phyloP scores from a whole-genome alignment of 78 protist genomes.

The slime mould (Dictyostelium discoideum) region dicty_2.7 NC_007088.5:6403001-6403500 shows the following conservation, averaged over 20 bases:
- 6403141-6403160: background rate
- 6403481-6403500: background rate
- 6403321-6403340: background rate
- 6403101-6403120: background rate
- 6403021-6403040: background rate
- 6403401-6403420: background rate
- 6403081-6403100: background rate
- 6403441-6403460: background rate
- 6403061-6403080: background rate
- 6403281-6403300: background rate
- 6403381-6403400: background rate
- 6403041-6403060: background rate
- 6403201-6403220: background rate
- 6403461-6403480: background rate
- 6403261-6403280: background rate
- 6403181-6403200: background rate
- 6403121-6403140: background rate
- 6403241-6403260: background rate
- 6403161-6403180: conserved; percentile 23
- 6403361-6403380: background rate
- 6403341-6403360: background rate
- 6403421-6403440: background rate
- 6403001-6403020: background rate
- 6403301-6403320: background rate
- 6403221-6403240: background rate